These are phyloP conservation scores for Saturnispora saitoi DNA, from an alignment of 805 yeast species.

Conservation along the genomic window DNA sequence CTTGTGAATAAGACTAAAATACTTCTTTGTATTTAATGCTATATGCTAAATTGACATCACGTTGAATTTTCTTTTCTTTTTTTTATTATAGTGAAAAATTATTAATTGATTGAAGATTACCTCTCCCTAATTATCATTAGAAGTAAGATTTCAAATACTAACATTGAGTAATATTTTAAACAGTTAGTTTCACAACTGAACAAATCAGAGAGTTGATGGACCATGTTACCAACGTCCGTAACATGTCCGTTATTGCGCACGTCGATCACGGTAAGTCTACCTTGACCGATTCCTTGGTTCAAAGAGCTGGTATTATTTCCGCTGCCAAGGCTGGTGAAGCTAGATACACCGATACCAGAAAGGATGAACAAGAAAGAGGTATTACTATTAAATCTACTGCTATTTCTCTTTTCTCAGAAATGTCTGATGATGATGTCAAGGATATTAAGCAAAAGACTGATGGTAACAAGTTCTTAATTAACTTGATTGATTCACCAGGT, in stretches of 20 bases:
- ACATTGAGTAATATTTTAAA: slow-evolving; percentile 2
- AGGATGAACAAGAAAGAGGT: slow-evolving; percentile 99
- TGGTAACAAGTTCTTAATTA: slow-evolving; percentile 92
- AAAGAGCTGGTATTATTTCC: slow-evolving; percentile 98
- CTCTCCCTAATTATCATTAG: too few species aligned
- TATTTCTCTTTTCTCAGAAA: slow-evolving; percentile 86
- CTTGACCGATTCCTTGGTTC: slow-evolving; percentile 97
- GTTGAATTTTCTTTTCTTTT: too few species aligned
- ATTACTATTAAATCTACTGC: slow-evolving; percentile 99
- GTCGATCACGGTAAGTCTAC: slow-evolving; percentile 99
- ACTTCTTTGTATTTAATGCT: too few species aligned
- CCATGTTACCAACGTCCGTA: slow-evolving; percentile 99
- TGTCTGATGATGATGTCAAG: slow-evolving; percentile 77
- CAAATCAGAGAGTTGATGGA: slow-evolving; percentile 99
- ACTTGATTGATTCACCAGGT: slow-evolving; percentile 99
- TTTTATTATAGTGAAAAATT: too few species aligned
- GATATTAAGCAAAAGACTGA: slow-evolving; percentile 86
- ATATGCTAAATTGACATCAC: too few species aligned
- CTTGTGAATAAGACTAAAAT: too few species aligned
- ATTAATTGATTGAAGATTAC: too few species aligned
- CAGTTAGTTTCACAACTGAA: slow-evolving; percentile 57
- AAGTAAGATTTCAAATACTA: slow-evolving; percentile 5
- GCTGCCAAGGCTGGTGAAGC: slow-evolving; percentile 99
- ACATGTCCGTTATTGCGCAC: slow-evolving; percentile 99
- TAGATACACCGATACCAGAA: slow-evolving; percentile 99